Percentiles rank a stretch among this genome's conserved stretches.
Conservation (phyloP, 83 land plant species). For the Picea abies region DNA sequence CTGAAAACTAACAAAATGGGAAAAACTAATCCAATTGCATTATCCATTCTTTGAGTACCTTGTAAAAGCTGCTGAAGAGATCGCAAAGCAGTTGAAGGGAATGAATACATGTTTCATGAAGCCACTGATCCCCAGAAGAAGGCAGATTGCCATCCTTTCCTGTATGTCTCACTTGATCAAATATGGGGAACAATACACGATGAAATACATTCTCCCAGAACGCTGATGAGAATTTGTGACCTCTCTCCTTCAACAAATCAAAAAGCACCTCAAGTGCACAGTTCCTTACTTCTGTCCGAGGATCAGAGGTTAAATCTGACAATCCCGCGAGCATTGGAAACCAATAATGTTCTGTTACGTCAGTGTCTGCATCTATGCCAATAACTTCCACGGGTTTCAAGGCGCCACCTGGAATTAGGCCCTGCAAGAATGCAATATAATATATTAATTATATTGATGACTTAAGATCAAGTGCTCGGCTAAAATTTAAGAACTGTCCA, state of each 20-base stretch:
- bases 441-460: slow-evolving; percentile 11
- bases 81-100: slow-evolving; percentile 94
- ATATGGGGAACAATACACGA: slow-evolving; percentile 91
- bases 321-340: slow-evolving; percentile 98
- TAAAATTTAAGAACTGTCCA: background rate
- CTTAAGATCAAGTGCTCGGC: background rate
- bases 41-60: slow-evolving; percentile 38
- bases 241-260: slow-evolving; percentile 95
- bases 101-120: no score
- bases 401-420: slow-evolving; percentile 91
- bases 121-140: slow-evolving; percentile 70
- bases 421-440: slow-evolving; percentile 43
- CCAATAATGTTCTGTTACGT: slow-evolving; percentile 95
- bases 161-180: slow-evolving; percentile 86
- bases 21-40: background rate
- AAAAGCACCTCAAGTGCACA: slow-evolving; percentile 97
- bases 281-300: slow-evolving; percentile 86
- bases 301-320: slow-evolving; percentile 92
- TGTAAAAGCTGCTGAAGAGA: slow-evolving; percentile 88
- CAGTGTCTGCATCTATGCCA: slow-evolving; percentile 46
- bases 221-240: slow-evolving; percentile 79
- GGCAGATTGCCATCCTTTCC: slow-evolving; percentile 60
- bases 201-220: slow-evolving; percentile 96
- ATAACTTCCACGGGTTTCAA: slow-evolving; percentile 64
- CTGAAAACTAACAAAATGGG: background rate